Evolutionary conservation across 2,329 filamentous ascomycete genomes (phyloP), one percentile per base, ranked within the genome.

Genomic region (Penicillium sp.): DNA sequence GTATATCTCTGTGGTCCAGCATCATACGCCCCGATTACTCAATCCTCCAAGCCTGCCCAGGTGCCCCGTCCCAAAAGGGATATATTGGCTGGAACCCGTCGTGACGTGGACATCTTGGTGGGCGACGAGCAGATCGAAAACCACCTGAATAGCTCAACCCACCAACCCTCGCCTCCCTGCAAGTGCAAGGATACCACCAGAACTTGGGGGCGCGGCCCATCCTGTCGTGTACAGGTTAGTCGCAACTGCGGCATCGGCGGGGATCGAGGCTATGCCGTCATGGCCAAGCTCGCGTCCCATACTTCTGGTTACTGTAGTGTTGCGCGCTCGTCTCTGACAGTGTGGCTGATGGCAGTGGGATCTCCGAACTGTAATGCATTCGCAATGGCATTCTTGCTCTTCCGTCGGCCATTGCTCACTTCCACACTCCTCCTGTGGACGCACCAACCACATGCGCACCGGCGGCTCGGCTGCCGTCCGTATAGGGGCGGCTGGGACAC

Each of bases 261-360:
- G 7, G 21, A 23, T 39, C 28, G 31, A 43, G 40, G 39, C 39
- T 41, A 53, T 54, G 49, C 49, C 57, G 58, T 63, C 57, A 63
- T 59, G 48, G 39, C 52, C 48, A 39, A 47, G 40, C 33, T 60
- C 59, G 54, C 59, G 57, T 63, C 53, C 59, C 60, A 56, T 56
- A 54, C 53, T 57, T 57, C 44, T 26, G 16, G 26, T 45, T 27
- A n/a, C n/a, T n/a, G n/a, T 48, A 37, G 36, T 41, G 36, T 39
- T 52, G 48, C 50, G 47, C 41, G 43, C 56, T 54, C 45, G 50
- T 51, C n/a, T n/a, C n/a, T n/a, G n/a, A n/a, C n/a, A n/a, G n/a
- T n/a, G n/a, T n/a, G n/a, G n/a, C n/a, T n/a, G n/a, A n/a, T n/a
- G n/a, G n/a, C n/a, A n/a, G n/a, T 37, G 10, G 27, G 6, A 14